phyloP scores from a whole-genome alignment of 192 early-diverging fungal genomes.

The Podila clonocystis region DNA sequence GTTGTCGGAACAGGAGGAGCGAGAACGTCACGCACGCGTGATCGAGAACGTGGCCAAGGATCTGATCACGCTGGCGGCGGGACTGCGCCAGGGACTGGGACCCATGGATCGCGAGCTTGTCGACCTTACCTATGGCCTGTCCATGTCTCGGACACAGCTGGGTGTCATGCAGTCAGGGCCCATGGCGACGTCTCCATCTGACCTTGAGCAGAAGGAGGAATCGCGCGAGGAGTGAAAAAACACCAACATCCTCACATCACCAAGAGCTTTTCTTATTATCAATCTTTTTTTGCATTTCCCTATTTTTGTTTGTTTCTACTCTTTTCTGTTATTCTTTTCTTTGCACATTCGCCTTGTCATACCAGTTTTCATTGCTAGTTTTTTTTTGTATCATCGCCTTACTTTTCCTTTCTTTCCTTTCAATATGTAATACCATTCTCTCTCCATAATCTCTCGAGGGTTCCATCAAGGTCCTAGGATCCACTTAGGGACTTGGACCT shows the following conservation, averaged over 20 bases:
- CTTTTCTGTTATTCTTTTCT: background rate
- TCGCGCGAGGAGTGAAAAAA: conserved; percentile 44
- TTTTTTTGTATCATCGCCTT: background rate
- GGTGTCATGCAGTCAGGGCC: conserved; percentile 34
- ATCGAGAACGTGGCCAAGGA: conserved; percentile 46
- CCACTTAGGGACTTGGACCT: too few species aligned
- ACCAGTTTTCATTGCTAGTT: background rate
- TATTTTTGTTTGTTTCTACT: background rate
- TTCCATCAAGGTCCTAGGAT: too few species aligned
- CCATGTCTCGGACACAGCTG: conserved; percentile 40
- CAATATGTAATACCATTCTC: background rate
- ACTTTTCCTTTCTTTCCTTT: conserved; percentile 1
- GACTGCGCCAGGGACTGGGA: conserved; percentile 30
- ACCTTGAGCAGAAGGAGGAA: conserved; percentile 33
- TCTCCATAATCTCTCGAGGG: background rate
- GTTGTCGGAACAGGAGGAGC: conserved; percentile 39
- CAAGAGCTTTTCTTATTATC: conserved; percentile 3
- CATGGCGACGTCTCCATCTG: background rate
- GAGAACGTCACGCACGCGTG: conserved; percentile 44
- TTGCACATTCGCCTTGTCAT: background rate
- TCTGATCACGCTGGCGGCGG: conserved; percentile 30
- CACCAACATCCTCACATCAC: background rate
- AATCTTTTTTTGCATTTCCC: conserved; percentile 1
- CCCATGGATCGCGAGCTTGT: conserved; percentile 38
- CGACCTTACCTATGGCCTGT: conserved; percentile 38